These are phyloP conservation scores for Eimeria sp. DNA, from an alignment of 169 alveolate species.

Conservation along the genomic window DNA sequence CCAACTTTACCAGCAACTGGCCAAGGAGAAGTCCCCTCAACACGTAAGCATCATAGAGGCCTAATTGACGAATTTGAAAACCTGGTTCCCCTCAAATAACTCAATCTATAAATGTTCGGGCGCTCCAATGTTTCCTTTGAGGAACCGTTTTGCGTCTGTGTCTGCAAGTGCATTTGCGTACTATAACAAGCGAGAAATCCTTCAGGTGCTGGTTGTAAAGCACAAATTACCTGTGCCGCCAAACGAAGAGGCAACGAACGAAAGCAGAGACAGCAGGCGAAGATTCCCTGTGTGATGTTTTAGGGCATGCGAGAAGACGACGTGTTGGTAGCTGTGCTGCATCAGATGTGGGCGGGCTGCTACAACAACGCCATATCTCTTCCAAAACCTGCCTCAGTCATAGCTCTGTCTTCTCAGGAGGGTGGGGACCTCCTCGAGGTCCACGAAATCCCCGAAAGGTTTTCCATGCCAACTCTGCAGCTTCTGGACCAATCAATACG, in stretches of 20 bases:
- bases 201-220: background rate
- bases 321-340: constrained; percentile 5
- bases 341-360: constrained; percentile 56
- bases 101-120: background rate
- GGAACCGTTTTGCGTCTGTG: background rate
- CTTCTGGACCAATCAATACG: constrained; percentile 13
- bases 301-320: constrained; percentile 74
- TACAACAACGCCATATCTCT: constrained; percentile 23
- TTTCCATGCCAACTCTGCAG: constrained; percentile 3
- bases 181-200: background rate
- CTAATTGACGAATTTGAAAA: background rate
- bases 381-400: background rate
- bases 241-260: background rate
- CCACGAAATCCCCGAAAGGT: background rate
- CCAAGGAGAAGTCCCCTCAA: constrained; percentile 23
- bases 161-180: background rate
- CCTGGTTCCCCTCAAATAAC: background rate
- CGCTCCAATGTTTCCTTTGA: background rate
- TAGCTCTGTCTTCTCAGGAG: background rate
- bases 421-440: background rate
- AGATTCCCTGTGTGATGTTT: background rate
- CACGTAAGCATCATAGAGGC: background rate
- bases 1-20: background rate
- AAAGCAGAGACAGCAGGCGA: background rate
- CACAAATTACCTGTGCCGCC: background rate